These are phyloP conservation scores for Hanseniaspora guilliermondii DNA, from an alignment of 805 yeast genomes.

Conservation along the genomic window DNA sequence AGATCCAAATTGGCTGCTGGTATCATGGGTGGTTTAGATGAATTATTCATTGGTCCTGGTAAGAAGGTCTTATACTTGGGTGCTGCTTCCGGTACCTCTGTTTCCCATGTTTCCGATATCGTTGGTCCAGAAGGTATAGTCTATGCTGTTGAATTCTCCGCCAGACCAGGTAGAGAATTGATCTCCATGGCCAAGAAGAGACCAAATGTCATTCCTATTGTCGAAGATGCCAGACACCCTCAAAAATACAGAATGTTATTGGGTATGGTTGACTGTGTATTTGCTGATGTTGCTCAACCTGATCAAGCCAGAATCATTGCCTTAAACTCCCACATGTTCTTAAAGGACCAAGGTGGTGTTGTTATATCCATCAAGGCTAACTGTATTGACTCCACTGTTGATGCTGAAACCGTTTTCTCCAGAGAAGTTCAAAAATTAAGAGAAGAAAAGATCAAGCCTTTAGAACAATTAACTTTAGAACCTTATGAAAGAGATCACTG, in stretches of 20 bases:
- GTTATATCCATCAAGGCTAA: constrained; percentile 98
- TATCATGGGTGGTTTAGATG: constrained; percentile 99
- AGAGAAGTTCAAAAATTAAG: constrained; percentile 98
- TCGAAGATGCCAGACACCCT: constrained; percentile 99
- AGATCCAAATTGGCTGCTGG: constrained; percentile 99
- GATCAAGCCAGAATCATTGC: constrained; percentile 99
- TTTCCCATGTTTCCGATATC: constrained; percentile 93
- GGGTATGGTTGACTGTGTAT: constrained; percentile 97
- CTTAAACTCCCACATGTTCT: constrained; percentile 92
- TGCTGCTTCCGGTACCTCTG: constrained; percentile 99
- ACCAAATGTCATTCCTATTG: constrained; percentile 96
- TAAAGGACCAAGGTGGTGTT: constrained; percentile 97
- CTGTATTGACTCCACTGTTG: constrained; percentile 99
- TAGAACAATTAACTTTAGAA: constrained; percentile 96
- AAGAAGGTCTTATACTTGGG: constrained; percentile 94
- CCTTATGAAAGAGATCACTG: constrained; percentile 99
- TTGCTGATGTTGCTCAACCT: constrained; percentile 99
- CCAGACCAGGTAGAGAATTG: constrained; percentile 98
- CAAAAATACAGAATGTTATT: constrained; percentile 98
- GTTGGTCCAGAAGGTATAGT: constrained; percentile 99
- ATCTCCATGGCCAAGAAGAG: constrained; percentile 99
- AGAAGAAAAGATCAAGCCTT: constrained; percentile 96
- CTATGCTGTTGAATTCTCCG: constrained; percentile 97
- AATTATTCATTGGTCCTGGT: constrained; percentile 94
- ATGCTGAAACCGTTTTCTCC: constrained; percentile 98